Evolutionary conservation across 2,329 filamentous ascomycete genomes (phyloP).

Genomic region (Coniochaeta ligniaria): DNA sequence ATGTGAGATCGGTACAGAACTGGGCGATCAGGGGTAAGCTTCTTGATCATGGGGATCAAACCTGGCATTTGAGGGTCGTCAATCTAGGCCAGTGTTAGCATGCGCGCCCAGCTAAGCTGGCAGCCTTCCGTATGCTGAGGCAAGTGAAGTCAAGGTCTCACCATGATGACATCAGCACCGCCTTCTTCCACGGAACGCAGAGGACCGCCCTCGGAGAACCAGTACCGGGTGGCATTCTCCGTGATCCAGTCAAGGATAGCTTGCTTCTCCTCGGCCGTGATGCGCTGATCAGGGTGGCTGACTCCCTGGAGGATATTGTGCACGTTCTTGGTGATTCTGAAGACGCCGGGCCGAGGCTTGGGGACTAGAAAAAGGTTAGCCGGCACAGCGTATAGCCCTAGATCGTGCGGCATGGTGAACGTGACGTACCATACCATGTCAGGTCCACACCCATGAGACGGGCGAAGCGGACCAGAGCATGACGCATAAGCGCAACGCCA

Average conservation of each 20-base stretch:
- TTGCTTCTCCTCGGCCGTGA: constrained; percentile 53
- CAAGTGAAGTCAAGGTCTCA: constrained; percentile 20
- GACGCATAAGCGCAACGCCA: constrained; percentile 75
- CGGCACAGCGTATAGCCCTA: not conserved
- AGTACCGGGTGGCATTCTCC: constrained; percentile 68
- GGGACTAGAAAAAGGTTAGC: constrained; percentile 45
- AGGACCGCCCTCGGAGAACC: constrained; percentile 62
- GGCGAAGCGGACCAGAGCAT: constrained; percentile 67
- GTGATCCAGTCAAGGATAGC: constrained; percentile 65
- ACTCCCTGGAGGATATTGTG: constrained; percentile 87
- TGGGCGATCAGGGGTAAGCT: constrained; percentile 62
- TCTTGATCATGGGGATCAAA: constrained; percentile 69
- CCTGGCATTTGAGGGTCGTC: constrained; percentile 83
- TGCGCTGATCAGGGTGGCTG: constrained; percentile 54
- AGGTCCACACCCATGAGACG: constrained; percentile 60
- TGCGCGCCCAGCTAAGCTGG: too few relatives aligned
- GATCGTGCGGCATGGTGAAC: not conserved
- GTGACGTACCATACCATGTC: constrained; percentile 58
- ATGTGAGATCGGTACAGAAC: constrained; percentile 80
- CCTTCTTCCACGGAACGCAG: constrained; percentile 57
- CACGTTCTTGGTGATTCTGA: constrained; percentile 78
- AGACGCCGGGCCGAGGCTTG: constrained; percentile 71
- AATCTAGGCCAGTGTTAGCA: constrained; percentile 34
- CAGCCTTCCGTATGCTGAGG: too few relatives aligned
- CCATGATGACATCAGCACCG: constrained; percentile 68